Percentiles rank a stretch among this genome's conserved stretches.
Conservation (phyloP, 306 rosid species). For the Castanea mollissima region DNA sequence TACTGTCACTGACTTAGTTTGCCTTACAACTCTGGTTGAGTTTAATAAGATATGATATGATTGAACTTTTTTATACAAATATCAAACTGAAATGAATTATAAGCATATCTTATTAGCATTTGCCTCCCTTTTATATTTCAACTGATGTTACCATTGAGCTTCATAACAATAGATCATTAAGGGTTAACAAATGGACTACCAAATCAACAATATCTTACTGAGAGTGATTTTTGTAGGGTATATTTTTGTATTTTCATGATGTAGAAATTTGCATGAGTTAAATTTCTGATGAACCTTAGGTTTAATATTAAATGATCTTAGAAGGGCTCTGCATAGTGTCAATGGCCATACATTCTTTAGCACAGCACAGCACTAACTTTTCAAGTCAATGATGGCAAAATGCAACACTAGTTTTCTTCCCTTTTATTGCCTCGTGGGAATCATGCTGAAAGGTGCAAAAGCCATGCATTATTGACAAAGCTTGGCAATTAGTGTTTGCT, state of each 20-base stretch:
- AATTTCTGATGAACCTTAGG: not conserved
- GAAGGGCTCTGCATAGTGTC: too few relatives aligned
- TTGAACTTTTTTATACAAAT: not conserved
- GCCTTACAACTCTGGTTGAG: not conserved
- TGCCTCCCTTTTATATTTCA: not conserved
- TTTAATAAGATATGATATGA: not conserved
- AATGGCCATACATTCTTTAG: too few relatives aligned
- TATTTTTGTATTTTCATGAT: not conserved
- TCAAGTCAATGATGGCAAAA: too few relatives aligned
- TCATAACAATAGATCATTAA: not conserved
- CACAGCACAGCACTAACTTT: too few relatives aligned
- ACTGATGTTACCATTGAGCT: not conserved
- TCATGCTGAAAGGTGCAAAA: too few relatives aligned
- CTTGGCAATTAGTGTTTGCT: too few relatives aligned
- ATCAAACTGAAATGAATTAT: not conserved
- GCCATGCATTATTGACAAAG: too few relatives aligned
- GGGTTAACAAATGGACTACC: not conserved
- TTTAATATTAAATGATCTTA: not conserved
- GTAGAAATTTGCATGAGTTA: not conserved
- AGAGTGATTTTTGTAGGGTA: too few relatives aligned
- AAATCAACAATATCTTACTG: not conserved
- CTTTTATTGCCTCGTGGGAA: too few relatives aligned
- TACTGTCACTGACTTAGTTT: slow-evolving; percentile 29
- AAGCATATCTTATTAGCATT: not conserved
- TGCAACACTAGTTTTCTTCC: not conserved